phyloP scores from a whole-genome alignment of 1,139 yeast genomes.

The Scheffersomyces stambukii region DNA sequence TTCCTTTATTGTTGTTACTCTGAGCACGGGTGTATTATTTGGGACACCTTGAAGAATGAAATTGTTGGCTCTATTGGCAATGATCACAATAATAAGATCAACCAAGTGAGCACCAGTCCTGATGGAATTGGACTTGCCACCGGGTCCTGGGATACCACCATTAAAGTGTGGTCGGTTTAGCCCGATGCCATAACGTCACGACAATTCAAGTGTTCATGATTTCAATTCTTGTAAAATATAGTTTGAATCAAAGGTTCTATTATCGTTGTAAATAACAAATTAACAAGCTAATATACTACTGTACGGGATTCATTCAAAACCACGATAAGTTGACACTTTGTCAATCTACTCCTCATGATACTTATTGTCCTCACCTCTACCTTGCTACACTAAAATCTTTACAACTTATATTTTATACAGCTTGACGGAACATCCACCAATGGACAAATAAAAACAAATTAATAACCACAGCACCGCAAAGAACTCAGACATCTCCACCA shows the following conservation, averaged over 20 bases:
- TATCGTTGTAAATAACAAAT: no score
- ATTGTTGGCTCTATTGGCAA: slow-evolving; percentile 54
- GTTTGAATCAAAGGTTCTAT: no score
- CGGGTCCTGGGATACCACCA: slow-evolving; percentile 67
- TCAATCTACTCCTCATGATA: slow-evolving; percentile 1
- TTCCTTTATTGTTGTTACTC: slow-evolving; percentile 72
- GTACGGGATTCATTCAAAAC: no score
- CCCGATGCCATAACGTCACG: no score
- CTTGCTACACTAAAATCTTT: slow-evolving; percentile 1
- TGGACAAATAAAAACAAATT: no score
- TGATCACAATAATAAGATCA: slow-evolving; percentile 54
- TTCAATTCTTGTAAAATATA: no score
- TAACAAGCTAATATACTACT: no score
- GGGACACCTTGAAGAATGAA: slow-evolving; percentile 72
- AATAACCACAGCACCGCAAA: no score
- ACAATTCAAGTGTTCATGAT: no score
- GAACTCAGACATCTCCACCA: no score
- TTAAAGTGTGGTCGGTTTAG: slow-evolving; percentile 52
- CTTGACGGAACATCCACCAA: no score
- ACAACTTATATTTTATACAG: slow-evolving; percentile 2
- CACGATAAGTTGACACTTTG: slow-evolving; percentile 1
- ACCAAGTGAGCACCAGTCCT: slow-evolving; percentile 62
- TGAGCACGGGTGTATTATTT: slow-evolving; percentile 68
- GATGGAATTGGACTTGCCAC: slow-evolving; percentile 75
- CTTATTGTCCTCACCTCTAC: neutral